Evolutionary conservation across 306 rosid genomes (phyloP), one percentile per base, ranked within the genome.

Genomic region (Nissolia schottii): DNA sequence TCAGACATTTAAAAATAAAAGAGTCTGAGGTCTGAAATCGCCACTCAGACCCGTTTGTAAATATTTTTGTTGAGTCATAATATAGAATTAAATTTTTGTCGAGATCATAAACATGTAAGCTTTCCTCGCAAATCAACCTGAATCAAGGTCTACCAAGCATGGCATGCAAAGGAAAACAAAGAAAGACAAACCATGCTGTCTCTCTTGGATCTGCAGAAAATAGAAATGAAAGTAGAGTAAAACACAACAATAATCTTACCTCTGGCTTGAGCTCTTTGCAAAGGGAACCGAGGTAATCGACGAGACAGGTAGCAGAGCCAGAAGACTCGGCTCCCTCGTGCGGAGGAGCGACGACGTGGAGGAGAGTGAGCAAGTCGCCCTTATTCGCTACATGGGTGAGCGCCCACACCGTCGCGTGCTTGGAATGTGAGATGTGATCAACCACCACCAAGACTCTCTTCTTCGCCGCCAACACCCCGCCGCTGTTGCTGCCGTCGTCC

Each of bases 391-490:
- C 82, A 81, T 94, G 92, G 2, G 93, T 87, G 60, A 94, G 95
- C 7, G 99, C 97, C 99, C 99, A 94, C 83, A 89, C 71, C 85
- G 90, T 84, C 34, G 99, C 99, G 81, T 89, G 96, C 64, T 82
- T 91, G 41, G 99, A 89, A 64, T 89, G 88, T 14, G 90, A 77
- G 29, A 90, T 56, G 3, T 70, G 85, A 81, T 94, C 99, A 75
- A 94, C 93, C 51, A 89, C 85, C 8, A 94, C 96, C 99, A 94
- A 89, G 73, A 89, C 96, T 74, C 99, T 89, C 80, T 94, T 94
- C 82, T 77, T 94, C 67, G 77, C 84, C 34, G 23, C 62, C 16
- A 75, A 18, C 25, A n/a, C n/a, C n/a, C n/a, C n/a, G n/a, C n/a
- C n/a, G n/a, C 76, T 89, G 93, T 83, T 84, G 84, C 62, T 84